These are phyloP conservation scores for Pythium angustatum DNA, from an alignment of 352 stramenopile species.

Conservation along the genomic window DNA sequence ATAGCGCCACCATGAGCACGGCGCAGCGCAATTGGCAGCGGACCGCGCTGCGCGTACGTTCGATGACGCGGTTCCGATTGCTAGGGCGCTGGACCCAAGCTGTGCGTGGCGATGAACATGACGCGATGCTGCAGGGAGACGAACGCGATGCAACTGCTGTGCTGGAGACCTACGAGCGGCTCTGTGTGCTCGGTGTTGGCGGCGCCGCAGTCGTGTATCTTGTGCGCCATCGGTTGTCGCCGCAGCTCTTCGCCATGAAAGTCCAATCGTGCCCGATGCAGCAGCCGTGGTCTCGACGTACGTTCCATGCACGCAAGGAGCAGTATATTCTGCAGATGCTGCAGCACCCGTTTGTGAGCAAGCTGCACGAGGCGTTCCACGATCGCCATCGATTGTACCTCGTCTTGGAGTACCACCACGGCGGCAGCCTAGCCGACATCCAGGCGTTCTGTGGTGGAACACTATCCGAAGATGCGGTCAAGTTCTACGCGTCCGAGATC, in stretches of 20 bases:
- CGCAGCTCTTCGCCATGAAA: constrained; percentile 35
- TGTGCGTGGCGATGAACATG: neutral
- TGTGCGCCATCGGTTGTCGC: constrained; percentile 26
- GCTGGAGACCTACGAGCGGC: constrained; percentile 31
- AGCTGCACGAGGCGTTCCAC: constrained; percentile 33
- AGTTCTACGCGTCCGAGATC: constrained; percentile 64
- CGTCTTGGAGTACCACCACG: constrained; percentile 33
- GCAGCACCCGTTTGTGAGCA: constrained; percentile 35
- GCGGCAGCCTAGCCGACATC: constrained; percentile 31
- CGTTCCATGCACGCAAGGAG: constrained; percentile 31
- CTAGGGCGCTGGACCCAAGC: constrained; percentile 17
- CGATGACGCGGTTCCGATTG: constrained; percentile 17
- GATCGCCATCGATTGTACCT: constrained; percentile 31
- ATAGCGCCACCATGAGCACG: neutral
- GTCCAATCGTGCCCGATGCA: constrained; percentile 23
- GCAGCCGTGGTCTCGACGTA: constrained; percentile 26
- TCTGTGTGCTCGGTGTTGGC: constrained; percentile 33
- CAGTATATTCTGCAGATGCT: constrained; percentile 33
- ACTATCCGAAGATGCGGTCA: constrained; percentile 25
- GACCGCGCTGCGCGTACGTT: constrained; percentile 17
- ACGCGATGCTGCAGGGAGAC: neutral
- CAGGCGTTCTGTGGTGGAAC: constrained; percentile 23
- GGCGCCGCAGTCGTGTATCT: constrained; percentile 37
- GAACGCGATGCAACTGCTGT: too few relatives aligned
- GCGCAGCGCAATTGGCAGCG: constrained; percentile 17